Conservation (phyloP, 2,329 filamentous ascomycete species). For the Purpureocillium takamizusanense region DNA sequence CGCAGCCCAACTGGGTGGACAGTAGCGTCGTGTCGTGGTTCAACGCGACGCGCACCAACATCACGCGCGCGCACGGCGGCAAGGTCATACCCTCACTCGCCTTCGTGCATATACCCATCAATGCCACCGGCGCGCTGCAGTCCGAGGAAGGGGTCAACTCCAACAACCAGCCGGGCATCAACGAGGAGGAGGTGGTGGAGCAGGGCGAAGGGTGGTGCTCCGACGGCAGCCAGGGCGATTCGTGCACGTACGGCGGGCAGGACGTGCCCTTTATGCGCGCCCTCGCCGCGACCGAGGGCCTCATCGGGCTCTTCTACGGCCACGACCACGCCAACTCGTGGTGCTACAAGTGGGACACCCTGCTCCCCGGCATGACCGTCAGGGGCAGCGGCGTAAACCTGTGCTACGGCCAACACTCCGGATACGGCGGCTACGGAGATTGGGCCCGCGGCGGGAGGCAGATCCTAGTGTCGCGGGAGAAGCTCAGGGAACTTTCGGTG, state of each 20-base stretch:
- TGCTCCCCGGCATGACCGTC: slow-evolving; percentile 22
- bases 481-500: slow-evolving; percentile 24
- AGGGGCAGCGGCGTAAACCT: slow-evolving; percentile 34
- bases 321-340: slow-evolving; percentile 59
- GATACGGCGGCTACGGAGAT: slow-evolving; percentile 61
- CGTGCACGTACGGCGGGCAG: slow-evolving; percentile 35
- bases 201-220: slow-evolving; percentile 36
- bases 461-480: slow-evolving; percentile 35
- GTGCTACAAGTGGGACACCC: slow-evolving; percentile 41
- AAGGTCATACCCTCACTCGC: slow-evolving; percentile 32
- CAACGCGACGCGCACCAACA: slow-evolving; percentile 17
- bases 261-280: slow-evolving; percentile 57
- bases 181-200: slow-evolving; percentile 27
- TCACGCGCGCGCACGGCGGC: slow-evolving; percentile 19
- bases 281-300: slow-evolving; percentile 40
- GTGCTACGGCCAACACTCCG: slow-evolving; percentile 57
- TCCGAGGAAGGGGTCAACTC: slow-evolving; percentile 17
- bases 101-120: slow-evolving; percentile 40
- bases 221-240: slow-evolving; percentile 25
- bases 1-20: slow-evolving; percentile 37
- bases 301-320: slow-evolving; percentile 52
- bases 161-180: slow-evolving; percentile 32
- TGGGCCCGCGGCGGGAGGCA: slow-evolving; percentile 55
- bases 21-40: slow-evolving; percentile 36
- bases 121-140: slow-evolving; percentile 31